A percentile compares a stretch with the other conserved stretches of the same genome.
phyloP scores from a whole-genome alignment of 139 green algal species.

The Volvox africanus region DNA sequence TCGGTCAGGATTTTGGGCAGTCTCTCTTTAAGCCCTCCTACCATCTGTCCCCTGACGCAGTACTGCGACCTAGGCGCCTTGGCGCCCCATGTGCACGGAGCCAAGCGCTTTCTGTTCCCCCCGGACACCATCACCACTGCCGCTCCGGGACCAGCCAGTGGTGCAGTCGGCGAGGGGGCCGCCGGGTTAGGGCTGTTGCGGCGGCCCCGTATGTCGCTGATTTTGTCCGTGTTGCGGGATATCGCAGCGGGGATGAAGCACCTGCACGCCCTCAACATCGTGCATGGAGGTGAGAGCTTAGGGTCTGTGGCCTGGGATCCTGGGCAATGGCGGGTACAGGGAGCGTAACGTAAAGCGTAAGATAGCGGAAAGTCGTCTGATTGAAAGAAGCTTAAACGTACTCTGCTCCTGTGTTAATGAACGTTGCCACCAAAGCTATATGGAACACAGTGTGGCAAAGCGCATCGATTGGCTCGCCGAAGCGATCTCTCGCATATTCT shows the following conservation, averaged over 20 bases:
- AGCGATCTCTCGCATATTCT: not conserved
- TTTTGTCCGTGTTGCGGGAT: constrained; percentile 12
- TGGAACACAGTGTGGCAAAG: too few relatives aligned
- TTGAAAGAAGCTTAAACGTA: too few relatives aligned
- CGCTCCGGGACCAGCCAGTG: not conserved
- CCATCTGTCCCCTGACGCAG: not conserved
- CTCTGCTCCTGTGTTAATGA: too few relatives aligned
- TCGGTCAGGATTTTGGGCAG: too few relatives aligned
- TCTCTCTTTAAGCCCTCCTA: too few relatives aligned
- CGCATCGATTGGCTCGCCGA: too few relatives aligned
- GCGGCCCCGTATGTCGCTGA: constrained; percentile 8
- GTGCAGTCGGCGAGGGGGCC: not conserved
- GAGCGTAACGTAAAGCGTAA: too few relatives aligned
- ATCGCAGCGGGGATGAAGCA: constrained; percentile 41
- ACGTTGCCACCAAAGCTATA: too few relatives aligned
- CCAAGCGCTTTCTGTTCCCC: constrained; percentile 23
- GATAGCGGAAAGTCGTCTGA: too few relatives aligned
- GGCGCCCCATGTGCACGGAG: constrained; percentile 22
- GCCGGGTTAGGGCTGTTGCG: not conserved
- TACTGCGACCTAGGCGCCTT: constrained; percentile 42
- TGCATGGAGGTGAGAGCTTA: constrained; percentile 8
- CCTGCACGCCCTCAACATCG: constrained; percentile 25
- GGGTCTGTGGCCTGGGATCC: not conserved
- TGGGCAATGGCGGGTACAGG: not conserved
- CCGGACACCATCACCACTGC: not conserved